These are phyloP conservation scores for Hypoxylon sp. DNA, from an alignment of 2,329 filamentous ascomycete genomes.

Conservation along the genomic window DNA sequence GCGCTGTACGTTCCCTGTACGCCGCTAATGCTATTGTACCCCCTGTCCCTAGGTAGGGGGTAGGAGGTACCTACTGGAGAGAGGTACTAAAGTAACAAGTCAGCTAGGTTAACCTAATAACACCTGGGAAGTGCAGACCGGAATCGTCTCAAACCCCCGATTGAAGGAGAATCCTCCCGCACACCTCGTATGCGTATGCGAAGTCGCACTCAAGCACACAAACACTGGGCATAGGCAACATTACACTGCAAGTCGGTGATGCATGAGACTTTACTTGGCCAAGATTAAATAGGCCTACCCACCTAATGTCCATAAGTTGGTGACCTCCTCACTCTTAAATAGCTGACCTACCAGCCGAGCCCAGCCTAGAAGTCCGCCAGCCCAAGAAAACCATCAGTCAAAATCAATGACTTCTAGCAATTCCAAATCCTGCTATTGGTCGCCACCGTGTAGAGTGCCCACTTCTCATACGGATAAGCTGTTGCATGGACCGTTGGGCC, in stretches of 20 bases:
- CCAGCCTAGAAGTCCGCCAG: background rate
- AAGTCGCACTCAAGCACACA: background rate
- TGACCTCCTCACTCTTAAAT: slow-evolving; percentile 2
- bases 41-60: no score
- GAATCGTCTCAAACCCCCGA: no score
- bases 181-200: background rate
- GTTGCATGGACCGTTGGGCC: slow-evolving; percentile 24
- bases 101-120: background rate
- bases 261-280: background rate
- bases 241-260: background rate
- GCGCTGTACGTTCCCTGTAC: background rate
- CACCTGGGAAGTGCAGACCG: no score
- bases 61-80: background rate
- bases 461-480: slow-evolving; percentile 28
- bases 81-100: background rate
- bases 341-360: background rate
- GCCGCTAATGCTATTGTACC: background rate
- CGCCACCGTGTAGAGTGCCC: slow-evolving; percentile 17
- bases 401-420: slow-evolving; percentile 31
- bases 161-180: background rate
- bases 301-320: slow-evolving; percentile 21
- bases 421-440: slow-evolving; percentile 35
- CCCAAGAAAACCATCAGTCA: slow-evolving; percentile 25
- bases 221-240: background rate
- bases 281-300: background rate